These are phyloP conservation scores for Phlebiopsis gigantea DNA, from an alignment of 768 basidiomycete genomes.

Conservation along the genomic window DNA sequence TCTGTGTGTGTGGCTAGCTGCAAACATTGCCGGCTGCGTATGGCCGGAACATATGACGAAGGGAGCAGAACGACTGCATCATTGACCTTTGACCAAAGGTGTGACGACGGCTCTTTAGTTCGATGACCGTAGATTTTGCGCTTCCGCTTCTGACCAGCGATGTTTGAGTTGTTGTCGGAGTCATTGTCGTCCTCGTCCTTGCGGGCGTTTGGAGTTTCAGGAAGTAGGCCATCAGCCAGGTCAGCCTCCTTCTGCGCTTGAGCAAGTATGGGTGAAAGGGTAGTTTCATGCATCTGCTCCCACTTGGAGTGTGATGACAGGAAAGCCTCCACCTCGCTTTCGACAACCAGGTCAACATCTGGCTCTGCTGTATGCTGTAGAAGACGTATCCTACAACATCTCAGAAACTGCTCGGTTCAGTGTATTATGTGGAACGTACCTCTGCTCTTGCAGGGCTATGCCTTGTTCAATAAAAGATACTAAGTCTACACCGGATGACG, in stretches of 20 bases:
- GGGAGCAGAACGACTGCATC: neutral
- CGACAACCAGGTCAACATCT: neutral
- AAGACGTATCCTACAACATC: neutral
- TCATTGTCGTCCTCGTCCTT: neutral
- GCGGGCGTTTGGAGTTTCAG: neutral
- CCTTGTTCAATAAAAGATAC: neutral
- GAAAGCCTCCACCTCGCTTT: neutral
- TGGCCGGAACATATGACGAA: neutral
- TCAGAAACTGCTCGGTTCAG: too few species aligned
- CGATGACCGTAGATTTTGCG: neutral
- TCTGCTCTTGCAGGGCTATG: constrained; percentile 1
- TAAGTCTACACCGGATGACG: neutral
- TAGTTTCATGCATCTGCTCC: neutral
- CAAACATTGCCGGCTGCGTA: neutral
- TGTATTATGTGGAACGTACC: neutral
- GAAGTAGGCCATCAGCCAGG: neutral
- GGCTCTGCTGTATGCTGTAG: neutral
- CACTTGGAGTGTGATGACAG: neutral
- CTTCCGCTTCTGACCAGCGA: neutral
- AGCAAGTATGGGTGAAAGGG: neutral
- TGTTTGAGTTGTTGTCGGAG: neutral
- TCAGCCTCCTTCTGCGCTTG: neutral
- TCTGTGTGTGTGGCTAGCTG: neutral
- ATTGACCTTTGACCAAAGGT: neutral
- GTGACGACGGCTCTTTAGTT: neutral